Conservation (phyloP, 2,329 filamentous ascomycete species). For the Pseudocercospora crystallina region DNA sequence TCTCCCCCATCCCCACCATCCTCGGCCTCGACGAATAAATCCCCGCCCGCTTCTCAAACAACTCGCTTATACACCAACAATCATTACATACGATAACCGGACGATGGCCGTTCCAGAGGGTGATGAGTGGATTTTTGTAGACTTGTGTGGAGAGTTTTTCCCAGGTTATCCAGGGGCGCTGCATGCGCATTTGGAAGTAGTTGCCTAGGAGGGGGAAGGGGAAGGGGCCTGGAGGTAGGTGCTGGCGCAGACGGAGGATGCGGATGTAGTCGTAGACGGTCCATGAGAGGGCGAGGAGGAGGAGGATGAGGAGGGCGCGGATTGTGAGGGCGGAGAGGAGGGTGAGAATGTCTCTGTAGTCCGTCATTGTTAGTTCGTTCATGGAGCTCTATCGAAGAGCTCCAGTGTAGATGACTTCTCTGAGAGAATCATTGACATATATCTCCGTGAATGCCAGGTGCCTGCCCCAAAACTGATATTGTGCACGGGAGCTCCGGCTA, state of each 20-base stretch:
- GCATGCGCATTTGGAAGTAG: slow-evolving; percentile 14
- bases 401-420: too few relatives aligned
- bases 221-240: slow-evolving; percentile 17
- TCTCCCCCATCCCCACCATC: slow-evolving; percentile 2
- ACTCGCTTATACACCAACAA: slow-evolving; percentile 32
- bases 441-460: too few relatives aligned
- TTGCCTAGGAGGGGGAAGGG: slow-evolving; percentile 23
- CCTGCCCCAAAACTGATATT: too few relatives aligned
- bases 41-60: slow-evolving; percentile 35
- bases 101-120: slow-evolving; percentile 16
- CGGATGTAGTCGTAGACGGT: background rate
- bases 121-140: slow-evolving; percentile 18
- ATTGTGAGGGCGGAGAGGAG: too few relatives aligned
- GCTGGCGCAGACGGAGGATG: slow-evolving; percentile 1
- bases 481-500: too few relatives aligned
- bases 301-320: background rate
- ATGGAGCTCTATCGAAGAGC: too few relatives aligned
- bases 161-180: slow-evolving; percentile 17
- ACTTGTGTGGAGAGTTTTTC: slow-evolving; percentile 14
- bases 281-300: background rate
- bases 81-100: slow-evolving; percentile 24
- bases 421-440: too few relatives aligned
- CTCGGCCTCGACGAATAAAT: slow-evolving; percentile 31
- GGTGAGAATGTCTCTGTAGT: too few relatives aligned
- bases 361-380: too few relatives aligned